Evolutionary conservation across 176 grass and related monocot species (phyloP).

Genomic region (Sorghum bicolor): Sorghum_bicolor_NCBIv3 NC_012877.2:5008501-5009000

Average conservation of each 20-base stretch:
- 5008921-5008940: constrained; percentile 12
- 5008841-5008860: not conserved
- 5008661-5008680: not conserved
- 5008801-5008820: not conserved
- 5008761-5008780: not conserved
- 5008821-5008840: not conserved
- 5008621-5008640: not conserved
- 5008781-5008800: not conserved
- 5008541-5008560: not conserved
- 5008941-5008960: constrained; percentile 14
- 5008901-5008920: not conserved
- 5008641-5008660: too few relatives aligned
- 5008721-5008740: not conserved
- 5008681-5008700: not conserved
- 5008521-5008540: not conserved
- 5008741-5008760: not conserved
- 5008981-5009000: not conserved
- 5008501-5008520: not conserved
- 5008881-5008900: too few relatives aligned
- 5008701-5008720: not conserved
- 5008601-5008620: not conserved
- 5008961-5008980: constrained; percentile 21
- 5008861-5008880: too few relatives aligned
- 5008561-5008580: not conserved
- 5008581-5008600: not conserved